phyloP scores from a whole-genome alignment of 139 green algal genomes.

The Chlorella sorokiniana region DNA sequence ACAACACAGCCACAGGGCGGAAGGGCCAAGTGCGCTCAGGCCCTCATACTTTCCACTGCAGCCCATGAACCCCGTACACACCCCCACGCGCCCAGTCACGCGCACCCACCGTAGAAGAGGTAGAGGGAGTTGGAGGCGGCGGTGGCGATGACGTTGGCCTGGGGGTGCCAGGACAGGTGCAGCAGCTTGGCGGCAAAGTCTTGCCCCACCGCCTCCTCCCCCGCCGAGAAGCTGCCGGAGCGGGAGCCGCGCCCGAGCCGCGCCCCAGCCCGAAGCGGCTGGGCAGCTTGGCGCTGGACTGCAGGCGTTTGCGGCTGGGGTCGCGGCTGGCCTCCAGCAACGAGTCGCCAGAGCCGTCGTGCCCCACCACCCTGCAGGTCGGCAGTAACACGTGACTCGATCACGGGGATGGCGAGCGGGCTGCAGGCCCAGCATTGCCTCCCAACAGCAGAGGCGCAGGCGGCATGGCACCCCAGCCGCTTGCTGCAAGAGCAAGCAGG shows the following conservation, averaged over 20 bases:
- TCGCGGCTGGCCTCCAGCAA: conserved; percentile 80
- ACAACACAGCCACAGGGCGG: no score
- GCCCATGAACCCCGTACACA: not conserved
- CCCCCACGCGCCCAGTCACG: not conserved
- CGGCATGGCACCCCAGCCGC: no score
- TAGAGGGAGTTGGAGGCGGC: conserved; percentile 94
- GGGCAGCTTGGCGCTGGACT: conserved; percentile 15
- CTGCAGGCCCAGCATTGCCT: not conserved
- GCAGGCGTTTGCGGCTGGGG: conserved; percentile 73
- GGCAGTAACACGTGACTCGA: no score
- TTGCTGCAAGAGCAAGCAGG: no score
- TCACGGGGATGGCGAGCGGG: no score
- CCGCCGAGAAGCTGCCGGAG: conserved; percentile 23
- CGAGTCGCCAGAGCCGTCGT: conserved; percentile 42
- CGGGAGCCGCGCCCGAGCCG: conserved; percentile 34
- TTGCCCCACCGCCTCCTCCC: conserved; percentile 32
- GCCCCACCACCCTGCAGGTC: conserved; percentile 1
- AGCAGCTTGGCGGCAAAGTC: conserved; percentile 93
- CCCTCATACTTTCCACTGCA: not conserved
- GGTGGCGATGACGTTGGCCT: conserved; percentile 88
- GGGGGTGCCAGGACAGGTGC: conserved; percentile 96
- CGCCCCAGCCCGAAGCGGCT: conserved; percentile 36
- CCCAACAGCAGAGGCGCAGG: no score
- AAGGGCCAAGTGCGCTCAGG: no score
- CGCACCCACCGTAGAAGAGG: conserved; percentile 71